A percentile compares a stretch with the other conserved stretches of the same genome.
Evolutionary conservation across 2,329 filamentous ascomycete species (phyloP).

Genomic region (Alternaria gansuensis): DNA sequence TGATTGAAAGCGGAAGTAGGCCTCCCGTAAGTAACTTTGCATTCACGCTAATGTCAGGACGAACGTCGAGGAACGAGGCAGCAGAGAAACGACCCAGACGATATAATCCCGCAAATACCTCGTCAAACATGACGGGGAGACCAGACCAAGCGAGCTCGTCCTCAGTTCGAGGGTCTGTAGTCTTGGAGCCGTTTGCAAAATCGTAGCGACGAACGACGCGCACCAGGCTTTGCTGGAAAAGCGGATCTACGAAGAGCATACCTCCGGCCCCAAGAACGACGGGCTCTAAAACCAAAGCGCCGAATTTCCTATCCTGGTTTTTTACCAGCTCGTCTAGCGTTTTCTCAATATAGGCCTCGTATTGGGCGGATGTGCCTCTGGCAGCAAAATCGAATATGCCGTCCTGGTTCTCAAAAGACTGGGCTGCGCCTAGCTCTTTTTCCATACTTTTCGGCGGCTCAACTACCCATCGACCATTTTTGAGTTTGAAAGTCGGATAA

Average conservation of each 20-base stretch:
- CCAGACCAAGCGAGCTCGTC: constrained; percentile 67
- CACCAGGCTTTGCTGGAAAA: constrained; percentile 79
- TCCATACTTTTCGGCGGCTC: constrained; percentile 63
- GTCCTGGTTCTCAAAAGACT: constrained; percentile 44
- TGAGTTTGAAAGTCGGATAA: constrained; percentile 75
- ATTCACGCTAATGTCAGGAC: constrained; percentile 80
- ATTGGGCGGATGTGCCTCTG: constrained; percentile 58
- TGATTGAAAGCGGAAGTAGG: constrained; percentile 78
- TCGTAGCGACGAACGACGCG: constrained; percentile 70
- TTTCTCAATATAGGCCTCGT: constrained; percentile 67
- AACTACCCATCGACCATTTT: constrained; percentile 71
- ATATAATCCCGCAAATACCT: constrained; percentile 87
- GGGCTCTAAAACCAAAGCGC: constrained; percentile 81
- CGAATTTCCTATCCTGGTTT: constrained; percentile 71
- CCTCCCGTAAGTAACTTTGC: constrained; percentile 87
- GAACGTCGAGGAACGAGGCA: constrained; percentile 71
- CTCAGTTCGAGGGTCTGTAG: neutral
- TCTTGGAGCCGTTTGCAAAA: constrained; percentile 55
- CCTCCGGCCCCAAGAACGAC: constrained; percentile 82
- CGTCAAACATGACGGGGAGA: constrained; percentile 82
- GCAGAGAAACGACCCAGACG: constrained; percentile 77
- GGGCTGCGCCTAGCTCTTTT: constrained; percentile 56
- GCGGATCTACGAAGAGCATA: constrained; percentile 84
- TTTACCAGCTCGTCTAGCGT: constrained; percentile 64
- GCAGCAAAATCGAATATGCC: constrained; percentile 50